These are phyloP conservation scores for Physocladia obscura DNA, from an alignment of 192 early-diverging fungal species.

Conservation along the genomic window DNA sequence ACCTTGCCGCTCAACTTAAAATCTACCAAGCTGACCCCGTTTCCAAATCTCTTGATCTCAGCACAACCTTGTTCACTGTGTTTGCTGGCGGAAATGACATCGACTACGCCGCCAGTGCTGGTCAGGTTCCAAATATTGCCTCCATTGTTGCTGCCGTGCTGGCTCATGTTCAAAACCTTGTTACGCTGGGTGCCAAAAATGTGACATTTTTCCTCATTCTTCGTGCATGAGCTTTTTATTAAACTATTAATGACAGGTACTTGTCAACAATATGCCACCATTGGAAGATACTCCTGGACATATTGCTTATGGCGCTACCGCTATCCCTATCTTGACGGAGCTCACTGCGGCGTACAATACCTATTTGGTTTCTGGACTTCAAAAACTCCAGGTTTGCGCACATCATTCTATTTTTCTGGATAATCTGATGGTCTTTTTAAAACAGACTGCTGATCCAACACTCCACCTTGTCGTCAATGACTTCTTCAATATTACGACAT, in stretches of 20 bases:
- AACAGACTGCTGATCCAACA: not conserved
- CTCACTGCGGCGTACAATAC: not conserved
- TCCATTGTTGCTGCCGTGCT: too few species aligned
- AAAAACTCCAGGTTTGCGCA: not conserved
- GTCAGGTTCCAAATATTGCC: too few species aligned
- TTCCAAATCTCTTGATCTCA: not conserved
- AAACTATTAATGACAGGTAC: too few species aligned
- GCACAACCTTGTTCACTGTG: slow-evolving; percentile 13
- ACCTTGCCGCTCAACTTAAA: not conserved
- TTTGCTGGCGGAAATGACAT: not conserved
- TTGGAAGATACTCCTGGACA: not conserved
- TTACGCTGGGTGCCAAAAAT: too few species aligned
- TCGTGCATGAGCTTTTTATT: too few species aligned
- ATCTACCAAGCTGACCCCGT: not conserved
- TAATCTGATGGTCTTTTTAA: not conserved
- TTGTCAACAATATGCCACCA: not conserved
- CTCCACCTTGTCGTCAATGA: not conserved
- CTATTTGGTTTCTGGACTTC: not conserved
- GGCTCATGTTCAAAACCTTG: too few species aligned
- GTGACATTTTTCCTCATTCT: too few species aligned
- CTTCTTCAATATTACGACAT: not conserved
- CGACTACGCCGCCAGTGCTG: too few species aligned
- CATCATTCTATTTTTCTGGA: not conserved
- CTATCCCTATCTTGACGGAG: not conserved
- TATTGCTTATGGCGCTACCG: not conserved